phyloP scores from a whole-genome alignment of 176 grass and related monocot species.

The Oryza meyeriana region DNA sequence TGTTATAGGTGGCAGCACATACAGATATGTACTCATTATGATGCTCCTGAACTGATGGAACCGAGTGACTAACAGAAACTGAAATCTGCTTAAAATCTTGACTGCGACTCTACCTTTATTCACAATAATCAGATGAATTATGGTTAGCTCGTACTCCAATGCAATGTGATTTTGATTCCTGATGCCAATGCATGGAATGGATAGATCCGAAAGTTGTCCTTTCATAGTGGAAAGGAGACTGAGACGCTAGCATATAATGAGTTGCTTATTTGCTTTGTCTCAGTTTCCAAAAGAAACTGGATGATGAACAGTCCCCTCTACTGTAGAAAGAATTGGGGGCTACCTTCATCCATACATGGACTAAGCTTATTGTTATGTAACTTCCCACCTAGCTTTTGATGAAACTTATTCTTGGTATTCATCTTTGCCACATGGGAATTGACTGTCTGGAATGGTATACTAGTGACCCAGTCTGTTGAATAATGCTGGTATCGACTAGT shows the following conservation, averaged over 20 bases:
- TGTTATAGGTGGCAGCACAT: neutral
- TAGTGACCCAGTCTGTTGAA: neutral
- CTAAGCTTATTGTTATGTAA: neutral
- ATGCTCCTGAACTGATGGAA: neutral
- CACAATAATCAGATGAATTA: neutral
- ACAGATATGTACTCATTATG: neutral
- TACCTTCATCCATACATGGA: constrained; percentile 47
- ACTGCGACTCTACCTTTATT: neutral
- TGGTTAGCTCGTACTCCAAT: neutral
- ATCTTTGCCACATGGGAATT: neutral
- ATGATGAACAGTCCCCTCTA: constrained; percentile 66
- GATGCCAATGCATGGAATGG: neutral
- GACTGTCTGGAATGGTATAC: neutral
- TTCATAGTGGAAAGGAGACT: constrained; percentile 30
- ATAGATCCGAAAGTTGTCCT: neutral
- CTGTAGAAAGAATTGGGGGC: constrained; percentile 65
- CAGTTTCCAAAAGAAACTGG: constrained; percentile 55
- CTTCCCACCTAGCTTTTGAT: neutral
- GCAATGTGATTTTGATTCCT: neutral
- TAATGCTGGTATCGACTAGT: neutral
- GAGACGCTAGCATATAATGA: constrained; percentile 36
- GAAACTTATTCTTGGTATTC: neutral
- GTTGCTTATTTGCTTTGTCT: constrained; percentile 47
- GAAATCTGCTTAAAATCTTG: neutral
- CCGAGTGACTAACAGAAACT: neutral